Conservation (phyloP, 768 basidiomycete species). For the Fistulinella prunicolor region DNA sequence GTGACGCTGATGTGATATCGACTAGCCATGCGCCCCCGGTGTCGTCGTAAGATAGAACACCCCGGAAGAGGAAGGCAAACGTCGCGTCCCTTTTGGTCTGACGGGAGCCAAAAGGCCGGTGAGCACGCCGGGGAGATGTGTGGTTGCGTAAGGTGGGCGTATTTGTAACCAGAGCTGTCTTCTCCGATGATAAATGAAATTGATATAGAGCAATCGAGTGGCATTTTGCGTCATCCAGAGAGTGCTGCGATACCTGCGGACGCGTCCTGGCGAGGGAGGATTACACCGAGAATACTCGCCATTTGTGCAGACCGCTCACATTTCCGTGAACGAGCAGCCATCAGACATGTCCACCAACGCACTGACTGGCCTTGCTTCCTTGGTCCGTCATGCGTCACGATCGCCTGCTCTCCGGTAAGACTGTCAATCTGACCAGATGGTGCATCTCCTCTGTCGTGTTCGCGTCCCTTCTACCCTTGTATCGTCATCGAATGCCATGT, state of each 20-base stretch:
- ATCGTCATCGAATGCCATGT: conserved; percentile 10
- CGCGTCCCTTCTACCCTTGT: conserved; percentile 6
- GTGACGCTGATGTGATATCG: neutral
- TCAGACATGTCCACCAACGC: too few relatives aligned
- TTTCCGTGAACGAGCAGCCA: conserved; percentile 16
- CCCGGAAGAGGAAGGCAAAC: neutral
- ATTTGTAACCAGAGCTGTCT: conserved; percentile 17
- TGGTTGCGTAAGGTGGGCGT: conserved; percentile 21
- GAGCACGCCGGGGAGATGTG: neutral
- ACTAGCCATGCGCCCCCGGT: too few relatives aligned
- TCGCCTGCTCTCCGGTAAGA: conserved; percentile 11
- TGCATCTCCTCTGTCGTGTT: conserved; percentile 11
- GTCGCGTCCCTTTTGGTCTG: neutral
- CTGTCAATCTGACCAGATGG: conserved; percentile 8
- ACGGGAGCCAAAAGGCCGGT: neutral
- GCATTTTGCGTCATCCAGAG: conserved; percentile 12
- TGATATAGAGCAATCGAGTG: conserved; percentile 14
- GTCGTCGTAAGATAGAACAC: conserved; percentile 11
- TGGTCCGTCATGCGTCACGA: conserved; percentile 2
- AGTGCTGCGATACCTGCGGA: conserved; percentile 20
- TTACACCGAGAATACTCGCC: conserved; percentile 17
- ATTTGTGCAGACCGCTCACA: conserved; percentile 6
- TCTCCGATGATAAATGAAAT: conserved; percentile 28
- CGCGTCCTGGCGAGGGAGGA: conserved; percentile 21
- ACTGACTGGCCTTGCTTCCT: too few relatives aligned